Evolutionary conservation across 192 early-diverging fungal genomes (phyloP).

Genomic region (Globomyces pollinis-pini): DNA sequence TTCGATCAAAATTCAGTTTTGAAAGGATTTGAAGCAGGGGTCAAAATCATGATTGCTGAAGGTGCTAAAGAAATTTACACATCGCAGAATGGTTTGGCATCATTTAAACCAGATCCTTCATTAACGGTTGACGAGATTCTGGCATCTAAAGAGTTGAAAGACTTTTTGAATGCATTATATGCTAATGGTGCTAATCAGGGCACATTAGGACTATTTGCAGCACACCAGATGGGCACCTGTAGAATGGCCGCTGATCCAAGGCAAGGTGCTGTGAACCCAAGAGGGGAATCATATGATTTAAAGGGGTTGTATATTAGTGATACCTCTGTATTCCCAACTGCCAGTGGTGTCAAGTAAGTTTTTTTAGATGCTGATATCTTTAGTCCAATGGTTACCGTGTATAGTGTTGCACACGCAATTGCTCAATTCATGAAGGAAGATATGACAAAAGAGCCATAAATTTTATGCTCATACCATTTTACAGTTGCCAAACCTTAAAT

Average conservation of each 20-base stretch:
- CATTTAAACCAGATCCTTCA: constrained; percentile 4
- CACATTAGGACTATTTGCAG: constrained; percentile 36
- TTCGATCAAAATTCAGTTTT: constrained; percentile 43
- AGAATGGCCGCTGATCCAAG: constrained; percentile 55
- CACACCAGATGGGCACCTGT: constrained; percentile 60
- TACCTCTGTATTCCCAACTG: constrained; percentile 62
- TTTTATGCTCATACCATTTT: no score
- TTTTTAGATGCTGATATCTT: background rate
- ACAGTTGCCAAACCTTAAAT: no score
- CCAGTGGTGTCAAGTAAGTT: constrained; percentile 56
- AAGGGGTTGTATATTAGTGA: constrained; percentile 66
- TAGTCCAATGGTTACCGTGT: constrained; percentile 25
- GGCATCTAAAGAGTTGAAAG: constrained; percentile 15
- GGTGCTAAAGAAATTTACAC: constrained; percentile 52
- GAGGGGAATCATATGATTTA: constrained; percentile 67
- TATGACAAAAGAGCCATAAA: background rate
- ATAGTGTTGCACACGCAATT: constrained; percentile 13
- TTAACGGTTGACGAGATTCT: background rate
- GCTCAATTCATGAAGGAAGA: constrained; percentile 19
- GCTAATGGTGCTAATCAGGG: constrained; percentile 18
- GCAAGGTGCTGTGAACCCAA: constrained; percentile 53
- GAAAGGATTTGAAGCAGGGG: constrained; percentile 33
- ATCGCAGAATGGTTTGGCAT: constrained; percentile 35
- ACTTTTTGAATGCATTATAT: constrained; percentile 26
- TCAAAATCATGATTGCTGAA: constrained; percentile 52